Evolutionary conservation across 208 protist genomes (phyloP).

Genomic region (Crithidia acanthocephali): DNA sequence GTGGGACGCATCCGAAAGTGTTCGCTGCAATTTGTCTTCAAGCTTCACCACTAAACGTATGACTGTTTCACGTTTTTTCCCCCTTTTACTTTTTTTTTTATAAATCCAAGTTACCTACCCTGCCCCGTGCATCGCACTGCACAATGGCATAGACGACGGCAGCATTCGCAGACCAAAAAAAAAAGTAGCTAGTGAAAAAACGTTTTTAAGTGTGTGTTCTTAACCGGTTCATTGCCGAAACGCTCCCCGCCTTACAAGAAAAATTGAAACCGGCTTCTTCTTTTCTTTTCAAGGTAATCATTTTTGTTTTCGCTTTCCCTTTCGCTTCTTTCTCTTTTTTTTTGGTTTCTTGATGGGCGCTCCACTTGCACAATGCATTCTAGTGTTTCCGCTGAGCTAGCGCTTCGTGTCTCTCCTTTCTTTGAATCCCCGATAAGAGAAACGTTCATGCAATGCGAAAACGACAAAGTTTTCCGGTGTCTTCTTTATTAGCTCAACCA

Average conservation of each 20-base stretch:
- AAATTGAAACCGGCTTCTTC: not conserved
- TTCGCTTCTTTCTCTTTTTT: not conserved
- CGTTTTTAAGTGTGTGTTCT: not conserved
- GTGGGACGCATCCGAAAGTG: not conserved
- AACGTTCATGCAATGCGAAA: not conserved
- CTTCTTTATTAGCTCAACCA: no score
- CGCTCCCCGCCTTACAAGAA: not conserved
- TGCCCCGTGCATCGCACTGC: not conserved
- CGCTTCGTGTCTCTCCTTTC: not conserved
- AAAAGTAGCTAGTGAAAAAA: not conserved
- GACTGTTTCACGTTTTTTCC: not conserved
- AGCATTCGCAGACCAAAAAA: constrained; percentile 1
- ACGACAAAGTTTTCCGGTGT: no score
- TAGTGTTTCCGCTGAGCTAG: constrained; percentile 3
- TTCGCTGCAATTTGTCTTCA: not conserved
- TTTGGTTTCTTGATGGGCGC: not conserved
- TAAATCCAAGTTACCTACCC: not conserved
- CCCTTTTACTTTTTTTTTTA: constrained; percentile 1
- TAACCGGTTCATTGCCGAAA: not conserved
- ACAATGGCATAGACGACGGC: not conserved
- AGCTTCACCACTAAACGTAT: not conserved
- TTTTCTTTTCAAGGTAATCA: constrained; percentile 1
- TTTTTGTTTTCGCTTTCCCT: no score
- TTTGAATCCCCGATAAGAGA: not conserved
- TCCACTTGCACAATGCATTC: constrained; percentile 15